Evolutionary conservation across 2,329 filamentous ascomycete genomes (phyloP), one percentile per base, ranked within the genome.

Genomic region (Fusarium kyushuense): DNA sequence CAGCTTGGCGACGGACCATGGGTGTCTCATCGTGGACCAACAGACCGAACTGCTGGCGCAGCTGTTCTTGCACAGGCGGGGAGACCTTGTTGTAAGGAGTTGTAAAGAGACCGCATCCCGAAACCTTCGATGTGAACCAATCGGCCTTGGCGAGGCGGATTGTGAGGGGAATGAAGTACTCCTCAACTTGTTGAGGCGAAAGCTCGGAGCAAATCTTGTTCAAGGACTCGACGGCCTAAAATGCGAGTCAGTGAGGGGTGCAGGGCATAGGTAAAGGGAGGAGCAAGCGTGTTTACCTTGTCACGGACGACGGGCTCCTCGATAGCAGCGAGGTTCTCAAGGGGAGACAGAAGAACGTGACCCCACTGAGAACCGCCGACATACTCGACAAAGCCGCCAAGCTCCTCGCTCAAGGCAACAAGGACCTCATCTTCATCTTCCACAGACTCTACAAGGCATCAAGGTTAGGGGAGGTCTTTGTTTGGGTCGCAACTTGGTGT

Each of bases 111-210:
- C 96, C 96, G 70, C 95, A 97, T 67, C 95, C 96, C 32, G 96
- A 99, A 70, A 99, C 96, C 84, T 98, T 99, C 70, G 96, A 98
- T 59, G 96, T 99, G 82, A 99, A 99, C 96, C 96, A 99, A 83
- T 99, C 96, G 82, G 96, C 96, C 87, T 98, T 99, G 71, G 96
- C 96, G 65, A 99, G 92, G 78, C 96, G 93, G 77, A 97, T 89
- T 63, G 94, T 94, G 77, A 99, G 90, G 66, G 96, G 96, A 74
- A 99, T 95, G 83, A 98, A 98, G 82, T 94, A 92, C 76, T 97
- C 93, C 85, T 99, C 96, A 78, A 98, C 91, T 84, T 99, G 96
- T 80, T 93, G 88, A 74, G 93, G 84, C 51, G 94, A 97, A 57
- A 99, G 87, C 79, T 97, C 90, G 77, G 90, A 89, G 87, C 96